These are phyloP conservation scores for Trichopus zeylanicus DNA, from an alignment of 116 monocot species.

Conservation along the genomic window DNA sequence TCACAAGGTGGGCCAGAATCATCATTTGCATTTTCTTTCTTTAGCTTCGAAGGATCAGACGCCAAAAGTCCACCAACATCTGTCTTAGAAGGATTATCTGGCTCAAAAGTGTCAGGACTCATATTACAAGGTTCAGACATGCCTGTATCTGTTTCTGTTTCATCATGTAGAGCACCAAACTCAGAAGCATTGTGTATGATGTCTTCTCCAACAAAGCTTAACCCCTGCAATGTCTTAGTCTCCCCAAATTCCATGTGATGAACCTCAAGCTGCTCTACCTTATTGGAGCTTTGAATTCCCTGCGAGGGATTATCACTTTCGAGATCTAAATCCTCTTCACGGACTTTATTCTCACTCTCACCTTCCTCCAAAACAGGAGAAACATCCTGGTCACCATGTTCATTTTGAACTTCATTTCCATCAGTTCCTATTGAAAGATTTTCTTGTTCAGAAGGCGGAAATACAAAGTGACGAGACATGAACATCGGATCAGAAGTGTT, in stretches of 20 bases:
- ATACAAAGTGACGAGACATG: slow-evolving; percentile 72
- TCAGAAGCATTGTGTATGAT: slow-evolving; percentile 4
- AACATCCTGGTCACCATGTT: slow-evolving; percentile 3
- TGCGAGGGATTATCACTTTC: slow-evolving; percentile 9
- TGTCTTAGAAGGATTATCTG: slow-evolving; percentile 16
- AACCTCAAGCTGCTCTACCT: slow-evolving; percentile 12
- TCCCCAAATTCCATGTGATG: slow-evolving; percentile 20
- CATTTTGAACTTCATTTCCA: slow-evolving; percentile 6
- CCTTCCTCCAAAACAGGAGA: slow-evolving; percentile 5
- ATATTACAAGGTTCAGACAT: slow-evolving; percentile 15
- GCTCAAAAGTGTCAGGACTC: background rate
- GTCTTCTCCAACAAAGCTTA: slow-evolving; percentile 13
- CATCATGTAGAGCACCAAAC: slow-evolving; percentile 10
- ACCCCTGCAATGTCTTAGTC: slow-evolving; percentile 19
- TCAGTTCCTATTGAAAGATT: slow-evolving; percentile 32
- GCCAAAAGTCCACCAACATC: slow-evolving; percentile 5
- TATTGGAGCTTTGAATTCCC: slow-evolving; percentile 19
- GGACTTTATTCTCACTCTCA: background rate
- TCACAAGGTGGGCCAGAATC: slow-evolving; percentile 31
- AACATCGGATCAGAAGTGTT: slow-evolving; percentile 44
- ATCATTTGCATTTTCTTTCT: slow-evolving; percentile 18
- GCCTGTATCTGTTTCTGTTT: slow-evolving; percentile 19
- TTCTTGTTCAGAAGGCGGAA: slow-evolving; percentile 49
- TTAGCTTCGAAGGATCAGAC: slow-evolving; percentile 13
- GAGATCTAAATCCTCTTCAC: slow-evolving; percentile 15